Evolutionary conservation across 179 eudicot genomes (phyloP), one percentile per base, ranked within the genome.

Genomic region (Carnegiea gigantea): DNA sequence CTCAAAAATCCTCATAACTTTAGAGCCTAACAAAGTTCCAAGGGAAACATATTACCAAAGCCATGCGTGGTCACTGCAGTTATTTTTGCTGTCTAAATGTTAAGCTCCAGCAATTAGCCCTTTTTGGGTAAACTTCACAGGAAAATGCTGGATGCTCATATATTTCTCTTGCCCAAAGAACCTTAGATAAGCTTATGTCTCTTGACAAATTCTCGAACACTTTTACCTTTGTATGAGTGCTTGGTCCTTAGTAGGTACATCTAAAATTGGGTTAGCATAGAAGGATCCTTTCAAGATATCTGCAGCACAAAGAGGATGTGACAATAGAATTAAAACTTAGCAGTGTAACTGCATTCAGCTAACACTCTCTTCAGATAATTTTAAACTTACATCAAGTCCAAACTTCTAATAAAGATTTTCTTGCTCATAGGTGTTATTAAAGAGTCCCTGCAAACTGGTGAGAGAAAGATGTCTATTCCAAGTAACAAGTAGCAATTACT

Each of bases 201-300:
- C 26, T 36, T 70, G 23, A 77, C 73, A 78, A 17, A n/a, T 43
- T 54, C 43, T 38, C 43, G 43, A 43, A 64, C 46, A 77, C 11
- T 76, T 72, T 89, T 90, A 95, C 98, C 95, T 88, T 82, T 90
- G 88, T 78, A 95, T 78, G 73, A 91, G 95, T 49, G 85, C 83
- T 77, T 78, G 79, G 26, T 93, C 97, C 78, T 80, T 85, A 70
- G 99, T 95, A 43, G 98, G 97, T 77, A 79, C 79, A 87, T 95
- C 99, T 62, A 92, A 59, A 64, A 95, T 80, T 38, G 99, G 99
- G 90, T 95, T 95, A 80, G 99, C 99, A 85, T 95, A 95, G 86
- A 91, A 95, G 53, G 99, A 95, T 3, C 99, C 99, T 87, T 95
- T 95, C 84, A 92, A 83, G 81, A 89, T 83, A 90, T 95, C 99